A percentile compares a stretch with the other conserved stretches of the same genome.
Evolutionary conservation across 2,329 filamentous ascomycete species (phyloP).

Genomic region (Phoma herbarum): DNA sequence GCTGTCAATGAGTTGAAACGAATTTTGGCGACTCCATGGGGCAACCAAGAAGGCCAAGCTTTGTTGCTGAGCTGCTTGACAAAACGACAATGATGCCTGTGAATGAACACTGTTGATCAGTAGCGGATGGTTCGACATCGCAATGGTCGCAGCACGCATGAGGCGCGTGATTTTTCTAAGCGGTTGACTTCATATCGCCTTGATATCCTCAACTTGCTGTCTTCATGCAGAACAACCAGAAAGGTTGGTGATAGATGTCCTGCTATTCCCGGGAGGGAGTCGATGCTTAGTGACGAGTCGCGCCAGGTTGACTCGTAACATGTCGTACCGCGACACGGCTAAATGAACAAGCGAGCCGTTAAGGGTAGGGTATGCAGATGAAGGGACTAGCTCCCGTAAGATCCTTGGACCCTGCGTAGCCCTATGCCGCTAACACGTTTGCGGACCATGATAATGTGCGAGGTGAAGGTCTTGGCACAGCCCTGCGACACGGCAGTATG

Average conservation of each 20-base stretch:
- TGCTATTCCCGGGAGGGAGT: not conserved
- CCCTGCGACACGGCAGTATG: constrained; percentile 4
- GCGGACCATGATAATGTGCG: constrained; percentile 8
- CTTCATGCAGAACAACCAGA: not conserved
- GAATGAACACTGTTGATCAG: not conserved
- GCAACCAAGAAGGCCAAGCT: not conserved
- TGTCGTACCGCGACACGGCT: not conserved
- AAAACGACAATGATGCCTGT: not conserved
- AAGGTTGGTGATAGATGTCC: not conserved
- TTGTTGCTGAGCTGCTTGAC: not conserved
- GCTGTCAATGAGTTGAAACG: not conserved
- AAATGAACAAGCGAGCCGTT: not conserved
- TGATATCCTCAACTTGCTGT: not conserved
- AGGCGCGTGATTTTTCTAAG: no score
- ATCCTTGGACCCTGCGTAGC: constrained; percentile 16
- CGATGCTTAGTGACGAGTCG: not conserved
- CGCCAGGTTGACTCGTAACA: not conserved
- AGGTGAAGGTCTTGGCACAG: constrained; percentile 13
- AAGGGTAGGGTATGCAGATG: not conserved
- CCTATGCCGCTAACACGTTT: not conserved
- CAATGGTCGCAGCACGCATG: not conserved
- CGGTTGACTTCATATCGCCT: not conserved
- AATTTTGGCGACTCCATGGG: not conserved
- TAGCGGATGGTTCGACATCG: not conserved
- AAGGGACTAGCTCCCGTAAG: constrained; percentile 1